phyloP scores from a whole-genome alignment of 2,329 filamentous ascomycete genomes.

The Hypoxylon sp. region DNA sequence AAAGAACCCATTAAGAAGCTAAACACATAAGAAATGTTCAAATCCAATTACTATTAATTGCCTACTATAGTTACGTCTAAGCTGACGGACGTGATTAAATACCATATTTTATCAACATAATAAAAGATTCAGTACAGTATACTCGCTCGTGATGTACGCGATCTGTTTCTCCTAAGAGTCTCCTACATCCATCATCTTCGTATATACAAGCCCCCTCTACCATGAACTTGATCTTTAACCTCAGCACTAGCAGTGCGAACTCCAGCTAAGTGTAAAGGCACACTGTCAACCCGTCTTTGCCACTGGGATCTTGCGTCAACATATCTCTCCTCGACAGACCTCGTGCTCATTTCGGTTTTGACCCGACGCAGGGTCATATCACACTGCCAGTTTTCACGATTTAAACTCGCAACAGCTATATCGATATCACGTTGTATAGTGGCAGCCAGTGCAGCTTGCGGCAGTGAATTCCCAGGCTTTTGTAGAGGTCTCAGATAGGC shows the following conservation, averaged over 20 bases:
- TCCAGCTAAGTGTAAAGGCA: constrained; percentile 67
- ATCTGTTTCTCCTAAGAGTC: not conserved
- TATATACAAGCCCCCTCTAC: constrained; percentile 61
- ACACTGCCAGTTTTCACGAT: constrained; percentile 56
- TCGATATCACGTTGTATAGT: constrained; percentile 53
- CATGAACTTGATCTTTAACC: constrained; percentile 58
- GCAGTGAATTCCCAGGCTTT: constrained; percentile 14
- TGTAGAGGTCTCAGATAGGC: constrained; percentile 61
- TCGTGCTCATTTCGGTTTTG: constrained; percentile 52
- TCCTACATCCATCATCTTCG: constrained; percentile 41
- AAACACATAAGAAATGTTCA: no score
- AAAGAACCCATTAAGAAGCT: no score
- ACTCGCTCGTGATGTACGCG: not conserved
- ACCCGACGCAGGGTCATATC: constrained; percentile 51
- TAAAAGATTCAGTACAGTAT: no score
- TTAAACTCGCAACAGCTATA: constrained; percentile 56
- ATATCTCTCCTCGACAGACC: constrained; percentile 56
- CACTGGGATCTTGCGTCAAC: constrained; percentile 58
- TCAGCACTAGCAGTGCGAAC: constrained; percentile 60
- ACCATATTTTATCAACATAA: no score
- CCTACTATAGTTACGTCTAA: no score
- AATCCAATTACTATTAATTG: no score
- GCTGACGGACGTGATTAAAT: no score
- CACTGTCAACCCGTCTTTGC: constrained; percentile 63
- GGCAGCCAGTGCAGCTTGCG: constrained; percentile 41